These are phyloP conservation scores for Annulohypoxylon maeteangense DNA, from an alignment of 495 filamentous ascomycete genomes.

Conservation along the genomic window DNA sequence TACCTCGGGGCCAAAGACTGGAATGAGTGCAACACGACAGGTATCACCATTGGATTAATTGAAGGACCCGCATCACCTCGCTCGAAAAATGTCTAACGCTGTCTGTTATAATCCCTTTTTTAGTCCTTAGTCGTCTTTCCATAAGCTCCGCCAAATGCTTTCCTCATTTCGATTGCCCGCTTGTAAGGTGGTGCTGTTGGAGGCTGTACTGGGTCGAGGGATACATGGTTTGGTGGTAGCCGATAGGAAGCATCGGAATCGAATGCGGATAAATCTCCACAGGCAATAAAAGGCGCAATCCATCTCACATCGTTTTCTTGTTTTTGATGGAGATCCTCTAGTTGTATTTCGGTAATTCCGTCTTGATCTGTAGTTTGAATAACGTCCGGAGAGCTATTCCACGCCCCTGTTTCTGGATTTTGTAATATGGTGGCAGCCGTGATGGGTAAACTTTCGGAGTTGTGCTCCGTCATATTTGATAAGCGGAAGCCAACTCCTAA, in stretches of 20 bases:
- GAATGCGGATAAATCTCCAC: slow-evolving; percentile 92
- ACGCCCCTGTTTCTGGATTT: slow-evolving; percentile 54
- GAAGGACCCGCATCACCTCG: slow-evolving; percentile 39
- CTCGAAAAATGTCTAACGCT: slow-evolving; percentile 13
- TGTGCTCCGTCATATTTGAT: slow-evolving; percentile 53
- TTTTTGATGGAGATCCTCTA: slow-evolving; percentile 57
- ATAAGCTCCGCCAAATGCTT: slow-evolving; percentile 79
- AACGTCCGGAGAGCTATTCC: slow-evolving; percentile 44
- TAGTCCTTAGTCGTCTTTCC: slow-evolving; percentile 70
- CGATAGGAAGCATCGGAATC: slow-evolving; percentile 95
- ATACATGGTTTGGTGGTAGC: slow-evolving; percentile 77
- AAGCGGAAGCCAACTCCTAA: slow-evolving; percentile 67
- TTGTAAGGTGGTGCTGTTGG: slow-evolving; percentile 97
- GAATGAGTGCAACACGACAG: slow-evolving; percentile 45
- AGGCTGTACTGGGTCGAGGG: slow-evolving; percentile 92
- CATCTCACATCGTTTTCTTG: slow-evolving; percentile 68
- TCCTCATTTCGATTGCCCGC: slow-evolving; percentile 84
- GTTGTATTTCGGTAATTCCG: slow-evolving; percentile 71
- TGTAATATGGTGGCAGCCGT: slow-evolving; percentile 54
- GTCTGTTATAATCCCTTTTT: background rate
- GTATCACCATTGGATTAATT: slow-evolving; percentile 35
- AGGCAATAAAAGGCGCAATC: slow-evolving; percentile 95
- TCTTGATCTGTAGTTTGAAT: slow-evolving; percentile 54
- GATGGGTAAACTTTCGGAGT: slow-evolving; percentile 49
- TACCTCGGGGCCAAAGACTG: slow-evolving; percentile 58